Evolutionary conservation across 768 basidiomycete species (phyloP), one percentile per base, ranked within the genome.

Genomic region (Suillus variegatus): DNA sequence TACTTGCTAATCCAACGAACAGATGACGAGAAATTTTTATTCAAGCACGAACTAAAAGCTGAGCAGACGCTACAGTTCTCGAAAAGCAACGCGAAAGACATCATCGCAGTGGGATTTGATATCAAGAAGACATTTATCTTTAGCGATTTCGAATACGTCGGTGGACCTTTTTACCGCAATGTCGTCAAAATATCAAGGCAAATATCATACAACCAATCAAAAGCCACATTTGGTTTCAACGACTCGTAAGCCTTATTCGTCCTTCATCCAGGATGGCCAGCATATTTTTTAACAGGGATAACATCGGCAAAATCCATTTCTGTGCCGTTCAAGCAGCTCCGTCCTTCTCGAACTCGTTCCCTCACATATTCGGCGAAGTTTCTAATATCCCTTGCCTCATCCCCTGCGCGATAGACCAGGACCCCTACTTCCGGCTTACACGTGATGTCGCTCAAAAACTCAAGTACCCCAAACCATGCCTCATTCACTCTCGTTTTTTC

Each of bases 21-120:
- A 94, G 97, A 99, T 73, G 97, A 99, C 76, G 97, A 99, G 76
- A 99, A 99, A 77, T 99, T 99, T 82, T 78, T 99, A 56, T 97
- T 99, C 86, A 97, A 99, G 77, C 93, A 95, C 63, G 92, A 92
- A 69, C 86, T 97, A 66, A 96, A 94, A 75, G 84, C 93, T 43
- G 94, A 98, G 69, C 90, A 98, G 75, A 92, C 92, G 25, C 87
- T 88, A 73, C 81, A 82, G 28, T 99, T 95, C 75, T 86, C 94
- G 9, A 85, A 85, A 64, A 85, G 87, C 73, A 99, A 99, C 73
- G 91, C 95, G n/a, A 87, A 85, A 69, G 97, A 99, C 76, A 97
- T 99, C 73, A 98, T 99, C 70, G 95, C 97, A 1, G 92, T 96
- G 66, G 97, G 97, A 1, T 95, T 99, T 79, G 85, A 96, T 65